These are phyloP conservation scores for Syzygium malaccense DNA, from an alignment of 441 rosid genomes.

Conservation along the genomic window DNA sequence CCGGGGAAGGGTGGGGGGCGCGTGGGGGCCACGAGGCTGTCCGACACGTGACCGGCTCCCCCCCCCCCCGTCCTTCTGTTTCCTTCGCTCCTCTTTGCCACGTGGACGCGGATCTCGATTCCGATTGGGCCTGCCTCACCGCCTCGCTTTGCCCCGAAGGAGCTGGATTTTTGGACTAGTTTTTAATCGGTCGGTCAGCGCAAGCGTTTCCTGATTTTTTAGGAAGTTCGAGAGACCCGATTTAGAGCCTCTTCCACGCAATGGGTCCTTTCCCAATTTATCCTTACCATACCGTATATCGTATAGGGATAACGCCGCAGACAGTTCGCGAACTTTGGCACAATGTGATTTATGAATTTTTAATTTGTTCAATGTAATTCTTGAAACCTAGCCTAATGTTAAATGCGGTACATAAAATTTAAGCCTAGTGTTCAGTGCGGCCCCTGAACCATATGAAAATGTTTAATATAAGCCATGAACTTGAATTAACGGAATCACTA, in stretches of 20 bases:
- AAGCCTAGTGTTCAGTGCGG: no score
- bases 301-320: no score
- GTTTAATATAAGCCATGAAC: no score
- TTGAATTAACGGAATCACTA: no score
- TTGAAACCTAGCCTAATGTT: no score
- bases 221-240: neutral
- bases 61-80: neutral
- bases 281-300: neutral
- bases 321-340: no score
- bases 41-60: slow-evolving; percentile 20
- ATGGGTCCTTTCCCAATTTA: neutral
- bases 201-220: neutral
- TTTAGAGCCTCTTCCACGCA: neutral
- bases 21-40: neutral
- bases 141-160: neutral
- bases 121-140: neutral
- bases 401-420: no score
- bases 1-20: neutral
- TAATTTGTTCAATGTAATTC: no score
- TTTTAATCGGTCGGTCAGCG: neutral
- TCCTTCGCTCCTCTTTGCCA: neutral
- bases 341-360: no score
- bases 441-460: no score
- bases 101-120: neutral
- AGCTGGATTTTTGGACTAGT: neutral